phyloP scores from a whole-genome alignment of 139 green algal genomes.

The Microglena sp. region DNA sequence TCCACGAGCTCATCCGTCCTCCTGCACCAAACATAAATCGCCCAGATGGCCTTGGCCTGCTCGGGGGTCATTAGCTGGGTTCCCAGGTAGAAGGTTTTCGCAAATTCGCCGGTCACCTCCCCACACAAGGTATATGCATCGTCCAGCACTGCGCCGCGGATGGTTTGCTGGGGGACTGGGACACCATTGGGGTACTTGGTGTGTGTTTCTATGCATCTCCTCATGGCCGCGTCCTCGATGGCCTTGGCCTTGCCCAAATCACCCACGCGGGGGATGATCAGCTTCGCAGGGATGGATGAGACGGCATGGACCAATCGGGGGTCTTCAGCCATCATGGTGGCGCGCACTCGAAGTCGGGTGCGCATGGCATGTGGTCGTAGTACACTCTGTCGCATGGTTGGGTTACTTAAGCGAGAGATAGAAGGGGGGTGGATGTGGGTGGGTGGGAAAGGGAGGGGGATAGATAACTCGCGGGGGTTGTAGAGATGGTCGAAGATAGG shows the following conservation, averaged over 20 bases:
- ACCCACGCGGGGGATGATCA: no score
- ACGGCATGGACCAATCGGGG: no score
- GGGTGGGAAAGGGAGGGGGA: no score
- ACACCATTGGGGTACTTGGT: constrained; percentile 28
- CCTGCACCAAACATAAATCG: constrained; percentile 97
- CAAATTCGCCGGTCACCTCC: constrained; percentile 87
- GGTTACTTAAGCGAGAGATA: no score
- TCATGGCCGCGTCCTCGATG: constrained; percentile 60
- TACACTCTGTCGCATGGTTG: no score
- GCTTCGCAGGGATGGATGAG: no score
- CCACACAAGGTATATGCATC: constrained; percentile 80
- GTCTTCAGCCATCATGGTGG: no score
- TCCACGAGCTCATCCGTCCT: constrained; percentile 98
- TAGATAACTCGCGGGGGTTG: no score
- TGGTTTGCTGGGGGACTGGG: constrained; percentile 18
- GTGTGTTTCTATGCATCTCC: constrained; percentile 49
- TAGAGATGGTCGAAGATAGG: no score
- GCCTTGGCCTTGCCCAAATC: constrained; percentile 28
- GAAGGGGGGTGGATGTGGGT: no score
- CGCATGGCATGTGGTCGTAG: no score
- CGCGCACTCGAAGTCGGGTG: no score
- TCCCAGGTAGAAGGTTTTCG: constrained; percentile 98
- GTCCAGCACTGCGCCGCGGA: constrained; percentile 44
- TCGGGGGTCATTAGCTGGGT: constrained; percentile 96
- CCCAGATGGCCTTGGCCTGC: constrained; percentile 91